phyloP scores from a whole-genome alignment of 352 stramenopile genomes.

The Salisapilia sapeloensis region DNA sequence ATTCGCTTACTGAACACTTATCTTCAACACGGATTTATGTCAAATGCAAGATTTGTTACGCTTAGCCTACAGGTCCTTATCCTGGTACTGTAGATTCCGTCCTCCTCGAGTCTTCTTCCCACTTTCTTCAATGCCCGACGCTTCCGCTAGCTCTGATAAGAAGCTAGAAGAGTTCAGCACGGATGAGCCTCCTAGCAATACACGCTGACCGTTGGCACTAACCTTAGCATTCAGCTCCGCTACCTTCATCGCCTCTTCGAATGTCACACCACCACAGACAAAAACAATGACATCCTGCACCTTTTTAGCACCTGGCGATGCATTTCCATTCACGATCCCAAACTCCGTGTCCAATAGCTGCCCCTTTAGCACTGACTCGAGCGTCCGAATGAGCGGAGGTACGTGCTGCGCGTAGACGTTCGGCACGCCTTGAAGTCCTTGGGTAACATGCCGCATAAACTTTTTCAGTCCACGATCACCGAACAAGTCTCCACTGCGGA shows the following conservation, averaged over 20 bases:
- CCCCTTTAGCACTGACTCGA: constrained; percentile 74
- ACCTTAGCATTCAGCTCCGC: constrained; percentile 90
- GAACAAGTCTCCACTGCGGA: constrained; percentile 58
- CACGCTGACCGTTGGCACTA: constrained; percentile 56
- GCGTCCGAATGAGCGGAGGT: constrained; percentile 88
- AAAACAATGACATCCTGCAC: constrained; percentile 96
- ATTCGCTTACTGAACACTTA: no score
- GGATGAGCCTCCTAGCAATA: constrained; percentile 91
- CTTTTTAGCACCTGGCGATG: constrained; percentile 90
- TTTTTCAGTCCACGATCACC: constrained; percentile 74
- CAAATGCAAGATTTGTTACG: no score
- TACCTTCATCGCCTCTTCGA: constrained; percentile 98
- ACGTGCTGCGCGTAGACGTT: constrained; percentile 99
- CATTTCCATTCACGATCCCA: constrained; percentile 96
- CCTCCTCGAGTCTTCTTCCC: no score
- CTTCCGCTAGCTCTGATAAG: constrained; percentile 81
- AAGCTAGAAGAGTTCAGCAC: constrained; percentile 98
- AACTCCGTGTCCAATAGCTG: constrained; percentile 64
- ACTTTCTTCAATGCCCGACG: constrained; percentile 6
- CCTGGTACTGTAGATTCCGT: no score
- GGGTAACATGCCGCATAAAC: constrained; percentile 85
- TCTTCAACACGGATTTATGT: no score
- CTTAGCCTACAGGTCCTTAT: no score
- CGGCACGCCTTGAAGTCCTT: constrained; percentile 88
- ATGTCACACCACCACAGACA: constrained; percentile 96